These are phyloP conservation scores for Allium cepa DNA, from an alignment of 106 monocot genomes.

Conservation along the genomic window DNA sequence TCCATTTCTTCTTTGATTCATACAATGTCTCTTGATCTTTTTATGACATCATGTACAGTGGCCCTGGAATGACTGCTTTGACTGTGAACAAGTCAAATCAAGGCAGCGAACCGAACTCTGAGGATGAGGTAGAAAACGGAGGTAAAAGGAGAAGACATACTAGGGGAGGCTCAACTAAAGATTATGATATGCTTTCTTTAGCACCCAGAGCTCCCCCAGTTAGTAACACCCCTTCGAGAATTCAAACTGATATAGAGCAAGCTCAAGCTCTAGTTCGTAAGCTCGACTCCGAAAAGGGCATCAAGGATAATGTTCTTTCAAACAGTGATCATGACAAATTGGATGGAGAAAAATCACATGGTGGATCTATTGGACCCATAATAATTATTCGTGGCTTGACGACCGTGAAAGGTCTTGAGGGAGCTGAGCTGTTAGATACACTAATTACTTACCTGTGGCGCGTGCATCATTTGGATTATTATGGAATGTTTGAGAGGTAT, in stretches of 20 bases:
- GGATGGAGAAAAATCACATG: slow-evolving; percentile 71
- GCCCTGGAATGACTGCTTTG: slow-evolving; percentile 59
- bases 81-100: slow-evolving; percentile 42
- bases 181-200: slow-evolving; percentile 28
- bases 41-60: slow-evolving; percentile 29
- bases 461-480: slow-evolving; percentile 89
- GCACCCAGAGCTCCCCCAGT: slow-evolving; percentile 79
- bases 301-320: slow-evolving; percentile 74
- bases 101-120: slow-evolving; percentile 73
- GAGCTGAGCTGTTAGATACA: slow-evolving; percentile 91
- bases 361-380: slow-evolving; percentile 89
- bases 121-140: slow-evolving; percentile 66
- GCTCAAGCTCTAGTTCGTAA: slow-evolving; percentile 71
- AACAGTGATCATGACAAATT: slow-evolving; percentile 52
- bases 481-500: slow-evolving; percentile 72
- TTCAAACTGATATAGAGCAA: slow-evolving; percentile 75
- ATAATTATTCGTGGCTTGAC: slow-evolving; percentile 84
- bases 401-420: slow-evolving; percentile 91
- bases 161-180: slow-evolving; percentile 43
- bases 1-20: neutral
- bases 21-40: neutral
- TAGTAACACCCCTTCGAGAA: slow-evolving; percentile 55
- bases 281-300: slow-evolving; percentile 86
- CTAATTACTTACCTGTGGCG: slow-evolving; percentile 93
- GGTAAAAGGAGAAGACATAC: slow-evolving; percentile 79